Evolutionary conservation across 73 alveolate genomes (phyloP), one percentile per base, ranked within the genome.

Genomic region (Uronychia setigera): DNA sequence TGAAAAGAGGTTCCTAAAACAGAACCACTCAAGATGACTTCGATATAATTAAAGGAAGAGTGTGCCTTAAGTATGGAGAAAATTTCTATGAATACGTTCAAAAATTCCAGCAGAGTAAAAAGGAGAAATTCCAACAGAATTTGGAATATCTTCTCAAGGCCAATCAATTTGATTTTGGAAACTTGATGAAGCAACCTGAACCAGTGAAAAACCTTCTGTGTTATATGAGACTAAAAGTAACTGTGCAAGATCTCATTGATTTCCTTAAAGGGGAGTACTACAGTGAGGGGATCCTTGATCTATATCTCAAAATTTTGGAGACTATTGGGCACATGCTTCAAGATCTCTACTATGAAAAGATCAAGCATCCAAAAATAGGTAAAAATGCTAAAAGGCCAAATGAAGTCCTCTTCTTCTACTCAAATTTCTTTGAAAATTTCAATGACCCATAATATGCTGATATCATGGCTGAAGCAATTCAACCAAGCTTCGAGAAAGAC

Each of bases 161-260:
- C n/a, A 46, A 46, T 11, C n/a, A 5, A n/a, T 83, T 83, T 76
- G 90, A 83, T 27, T 32, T 83, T n/a, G 84, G 76, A 34, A 74
- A 84, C 27, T 29, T 33, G 0, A 26, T 26, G 31, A 67, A 67
- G 33, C 1, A 60, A 26, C 90, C 74, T 28, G 84, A 81, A 1
- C 46, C 31, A n/a, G 84, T 83, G 1, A 75, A 34, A 34, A 1
- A 74, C 13, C 58, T 83, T 28, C 33, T 83, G 9, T 81, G 76
- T 27, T 76, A 32, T 26, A 25, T 76, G 29, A 60, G 76, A 29
- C 33, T 83, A 26, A 76, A 60, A 74, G 58, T 83, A 5, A 76
- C 78, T 29, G 84, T 83, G 26, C 76, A 83, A 76, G 90, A 83
- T 83, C 31, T 83, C 30, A 83, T 32, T 32, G 90, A 83, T 76